Conservation (phyloP, 345 rosid species). For the Ceriops decandra region DNA sequence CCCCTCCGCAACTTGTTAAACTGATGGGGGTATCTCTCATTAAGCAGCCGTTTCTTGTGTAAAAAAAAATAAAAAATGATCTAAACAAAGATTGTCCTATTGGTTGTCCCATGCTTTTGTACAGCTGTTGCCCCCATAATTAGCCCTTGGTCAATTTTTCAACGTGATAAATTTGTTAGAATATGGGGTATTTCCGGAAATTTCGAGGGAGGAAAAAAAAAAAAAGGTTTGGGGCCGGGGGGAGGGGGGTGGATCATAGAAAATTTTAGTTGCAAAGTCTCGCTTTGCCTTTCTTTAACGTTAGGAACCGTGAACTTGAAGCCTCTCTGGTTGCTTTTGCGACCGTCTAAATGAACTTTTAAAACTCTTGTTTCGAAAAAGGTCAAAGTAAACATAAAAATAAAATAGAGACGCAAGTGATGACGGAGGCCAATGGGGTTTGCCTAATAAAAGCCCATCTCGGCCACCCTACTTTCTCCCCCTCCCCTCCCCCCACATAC, state of each 20-base stretch:
- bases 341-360: conserved; percentile 4
- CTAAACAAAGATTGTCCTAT: no score
- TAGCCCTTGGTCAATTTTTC: neutral
- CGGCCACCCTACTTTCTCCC: conserved; percentile 26
- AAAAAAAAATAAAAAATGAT: no score
- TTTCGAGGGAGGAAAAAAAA: neutral
- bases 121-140: conserved; percentile 19
- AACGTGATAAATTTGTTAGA: neutral
- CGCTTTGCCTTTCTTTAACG: neutral
- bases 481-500: conserved; percentile 12
- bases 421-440: neutral
- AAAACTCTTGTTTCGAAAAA: neutral
- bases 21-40: no score
- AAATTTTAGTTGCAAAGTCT: conserved; percentile 9
- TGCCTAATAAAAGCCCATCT: conserved; percentile 37
- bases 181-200: conserved; percentile 13
- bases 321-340: neutral
- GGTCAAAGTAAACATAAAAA: neutral
- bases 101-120: conserved; percentile 6
- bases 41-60: no score
- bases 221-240: neutral
- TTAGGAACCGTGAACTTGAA: no score
- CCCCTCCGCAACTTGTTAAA: no score
- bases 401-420: neutral
- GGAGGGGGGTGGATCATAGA: no score